phyloP scores from a whole-genome alignment of 257 asterid species.

The Linaria vulgaris region DNA sequence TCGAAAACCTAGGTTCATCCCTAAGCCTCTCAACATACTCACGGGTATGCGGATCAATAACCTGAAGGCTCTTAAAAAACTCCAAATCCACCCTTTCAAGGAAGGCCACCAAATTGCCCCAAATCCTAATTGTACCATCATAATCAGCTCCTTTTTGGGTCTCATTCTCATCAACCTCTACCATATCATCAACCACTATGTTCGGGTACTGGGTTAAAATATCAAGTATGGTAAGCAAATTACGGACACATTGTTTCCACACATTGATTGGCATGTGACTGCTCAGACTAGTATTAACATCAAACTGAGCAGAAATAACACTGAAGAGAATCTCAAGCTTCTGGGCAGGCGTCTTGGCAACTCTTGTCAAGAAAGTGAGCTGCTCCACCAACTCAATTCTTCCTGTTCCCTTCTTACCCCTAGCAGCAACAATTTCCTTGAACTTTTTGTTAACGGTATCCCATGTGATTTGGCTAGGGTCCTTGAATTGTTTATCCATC shows the following conservation, averaged over 20 bases:
- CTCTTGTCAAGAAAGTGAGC: conserved; percentile 87
- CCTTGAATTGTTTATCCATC: conserved; percentile 87
- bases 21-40: conserved; percentile 90
- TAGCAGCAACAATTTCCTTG: conserved; percentile 83
- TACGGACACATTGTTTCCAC: conserved; percentile 88
- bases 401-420: conserved; percentile 96
- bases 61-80: conserved; percentile 90
- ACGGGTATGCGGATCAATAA: conserved; percentile 93
- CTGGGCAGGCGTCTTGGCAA: conserved; percentile 96
- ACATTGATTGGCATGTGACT: conserved; percentile 97
- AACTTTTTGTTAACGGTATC: conserved; percentile 88
- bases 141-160: conserved; percentile 80
- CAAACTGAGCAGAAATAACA: conserved; percentile 89
- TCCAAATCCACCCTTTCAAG: conserved; percentile 85
- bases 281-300: conserved; percentile 75
- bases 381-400: conserved; percentile 89
- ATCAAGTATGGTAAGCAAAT: conserved; percentile 70
- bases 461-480: conserved; percentile 91
- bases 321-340: conserved; percentile 92
- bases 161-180: conserved; percentile 90
- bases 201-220: conserved; percentile 73
- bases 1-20: conserved; percentile 79
- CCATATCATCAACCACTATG: conserved; percentile 87
- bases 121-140: conserved; percentile 66
- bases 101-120: conserved; percentile 96